Percentiles rank a stretch among this genome's conserved stretches.
phyloP scores from a whole-genome alignment of 2,329 filamentous ascomycete genomes.

The Podosphaera fusca region DNA sequence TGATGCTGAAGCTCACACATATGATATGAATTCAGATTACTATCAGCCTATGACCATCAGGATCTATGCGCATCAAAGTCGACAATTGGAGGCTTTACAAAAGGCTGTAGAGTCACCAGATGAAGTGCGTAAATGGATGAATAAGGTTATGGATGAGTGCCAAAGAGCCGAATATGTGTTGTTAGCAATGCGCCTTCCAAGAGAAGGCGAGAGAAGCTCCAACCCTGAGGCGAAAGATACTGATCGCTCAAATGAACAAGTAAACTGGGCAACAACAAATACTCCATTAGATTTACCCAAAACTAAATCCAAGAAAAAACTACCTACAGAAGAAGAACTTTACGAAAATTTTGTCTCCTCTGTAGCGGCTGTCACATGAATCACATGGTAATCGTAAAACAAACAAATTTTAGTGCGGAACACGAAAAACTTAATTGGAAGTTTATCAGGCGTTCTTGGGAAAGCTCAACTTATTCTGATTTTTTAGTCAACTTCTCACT shows the following conservation, averaged over 20 bases:
- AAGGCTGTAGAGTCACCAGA: conserved; percentile 38
- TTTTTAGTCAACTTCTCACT: no score
- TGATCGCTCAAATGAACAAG: conserved; percentile 2
- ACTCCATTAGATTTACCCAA: conserved; percentile 4
- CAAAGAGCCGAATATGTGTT: conserved; percentile 44
- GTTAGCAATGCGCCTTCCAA: conserved; percentile 41
- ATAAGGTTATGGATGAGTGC: conserved; percentile 46
- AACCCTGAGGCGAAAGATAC: conserved; percentile 5
- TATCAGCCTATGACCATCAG: conserved; percentile 53
- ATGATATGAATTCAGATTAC: conserved; percentile 42
- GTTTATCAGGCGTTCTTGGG: no score
- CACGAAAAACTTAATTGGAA: no score
- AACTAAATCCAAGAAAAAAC: conserved; percentile 11
- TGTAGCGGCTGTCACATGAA: conserved; percentile 3
- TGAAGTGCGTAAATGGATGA: conserved; percentile 43
- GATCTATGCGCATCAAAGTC: conserved; percentile 28
- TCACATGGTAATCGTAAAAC: no score
- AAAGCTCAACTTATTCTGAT: no score
- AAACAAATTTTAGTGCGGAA: no score
- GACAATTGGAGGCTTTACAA: conserved; percentile 35
- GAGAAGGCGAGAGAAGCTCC: conserved; percentile 11
- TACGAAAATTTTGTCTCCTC: conserved; percentile 23
- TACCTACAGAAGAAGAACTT: conserved; percentile 21
- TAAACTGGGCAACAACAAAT: conserved; percentile 11
- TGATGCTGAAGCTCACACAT: conserved; percentile 33